Evolutionary conservation across 768 basidiomycete species (phyloP), one percentile per base, ranked within the genome.

Genomic region (Lepiota venenata): DNA sequence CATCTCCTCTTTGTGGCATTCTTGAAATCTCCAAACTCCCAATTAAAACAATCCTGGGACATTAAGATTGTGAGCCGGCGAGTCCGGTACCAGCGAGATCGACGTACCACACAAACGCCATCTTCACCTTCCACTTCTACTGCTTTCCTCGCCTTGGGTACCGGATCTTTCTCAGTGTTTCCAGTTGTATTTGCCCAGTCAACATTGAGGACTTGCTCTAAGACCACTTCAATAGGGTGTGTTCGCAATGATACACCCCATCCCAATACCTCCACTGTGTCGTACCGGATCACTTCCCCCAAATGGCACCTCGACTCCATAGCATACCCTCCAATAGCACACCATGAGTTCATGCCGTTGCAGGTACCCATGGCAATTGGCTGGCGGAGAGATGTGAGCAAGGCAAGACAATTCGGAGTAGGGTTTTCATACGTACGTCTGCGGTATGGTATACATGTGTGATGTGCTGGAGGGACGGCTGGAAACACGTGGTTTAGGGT

Each of bases 401-500:
- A 14, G 14, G 48, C 56, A 42, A 56, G 35, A 16, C 42, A 57
- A 14, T 40, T 18, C 14, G 5, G 21, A 50, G 42, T 21, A 16
- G 55, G n/a, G 9, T 11, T 9, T 32, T 32, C 32, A 11, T 32
- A 66, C 76, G 52, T 58, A 79, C 78, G 50, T 98, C 96, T 18
- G 88, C 95, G 1, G 89, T 98, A 64, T 98, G 88, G 63, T 90
- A 96, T 7, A 98, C 77, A 63, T 98, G 93, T 0, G 88, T 93
- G 39, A 96, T 75, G 58, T 91, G 88, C 2, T 84, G 81, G 0
- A 77, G 76, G 1, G 85, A 84, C 0, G 86, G 88, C 87, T 89
- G 60, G 22, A 54, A 52, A 14, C 8, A 14, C 5, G 39, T 16
- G 38, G 45, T 39, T 42, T 42, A 32, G 21, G 27, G 61, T 2